Evolutionary conservation across 2,329 filamentous ascomycete species (phyloP).

Genomic region (Exophiala lecanii-corni): DNA sequence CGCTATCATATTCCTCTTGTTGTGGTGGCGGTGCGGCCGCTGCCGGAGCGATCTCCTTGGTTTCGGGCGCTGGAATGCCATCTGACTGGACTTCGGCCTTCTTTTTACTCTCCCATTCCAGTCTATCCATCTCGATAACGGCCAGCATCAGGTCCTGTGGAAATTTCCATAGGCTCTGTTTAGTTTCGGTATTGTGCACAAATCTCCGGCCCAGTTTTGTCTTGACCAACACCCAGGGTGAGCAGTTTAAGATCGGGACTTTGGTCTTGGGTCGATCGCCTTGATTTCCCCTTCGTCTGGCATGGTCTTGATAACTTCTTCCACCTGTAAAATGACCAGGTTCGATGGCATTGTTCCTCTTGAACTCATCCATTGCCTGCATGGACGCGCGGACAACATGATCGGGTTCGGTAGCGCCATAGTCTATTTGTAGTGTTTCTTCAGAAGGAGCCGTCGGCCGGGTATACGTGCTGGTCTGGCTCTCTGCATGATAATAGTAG

Average conservation of each 20-base stretch:
- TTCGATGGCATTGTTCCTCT: conserved; percentile 35
- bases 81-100: conserved; percentile 43
- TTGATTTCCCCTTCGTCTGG: conserved; percentile 59
- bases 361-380: conserved; percentile 24
- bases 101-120: conserved; percentile 65
- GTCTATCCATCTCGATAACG: conserved; percentile 60
- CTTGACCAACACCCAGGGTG: conserved; percentile 87
- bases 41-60: conserved; percentile 20
- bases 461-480: conserved; percentile 82
- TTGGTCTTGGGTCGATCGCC: conserved; percentile 75
- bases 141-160: conserved; percentile 79
- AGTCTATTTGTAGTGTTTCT: conserved; percentile 25
- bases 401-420: conserved; percentile 24
- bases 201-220: conserved; percentile 88
- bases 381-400: conserved; percentile 20
- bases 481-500: conserved; percentile 81
- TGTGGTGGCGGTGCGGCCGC: conserved; percentile 11
- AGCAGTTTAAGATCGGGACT: conserved; percentile 70
- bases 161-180: conserved; percentile 92
- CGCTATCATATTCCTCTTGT: conserved; percentile 50
- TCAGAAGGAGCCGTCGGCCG: conserved; percentile 53
- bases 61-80: conserved; percentile 17
- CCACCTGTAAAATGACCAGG: conserved; percentile 47
- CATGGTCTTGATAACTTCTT: conserved; percentile 53
- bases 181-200: conserved; percentile 80